Evolutionary conservation across 208 protist genomes (phyloP).

Genomic region (Acanthamoeba sp.): DNA sequence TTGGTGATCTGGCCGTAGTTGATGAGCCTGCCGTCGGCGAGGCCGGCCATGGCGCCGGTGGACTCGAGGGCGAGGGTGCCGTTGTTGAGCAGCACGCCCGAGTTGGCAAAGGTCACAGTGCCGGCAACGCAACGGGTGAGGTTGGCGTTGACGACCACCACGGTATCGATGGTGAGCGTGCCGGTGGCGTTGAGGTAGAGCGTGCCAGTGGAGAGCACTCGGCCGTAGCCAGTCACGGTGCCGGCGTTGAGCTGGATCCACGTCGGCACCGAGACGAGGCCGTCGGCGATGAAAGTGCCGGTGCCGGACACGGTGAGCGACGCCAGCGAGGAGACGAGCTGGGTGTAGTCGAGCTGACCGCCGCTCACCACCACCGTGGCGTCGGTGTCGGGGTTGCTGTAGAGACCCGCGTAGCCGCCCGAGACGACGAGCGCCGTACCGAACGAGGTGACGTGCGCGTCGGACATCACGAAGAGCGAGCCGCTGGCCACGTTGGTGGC

Average conservation of each 20-base stretch:
- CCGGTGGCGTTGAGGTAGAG: constrained; percentile 58
- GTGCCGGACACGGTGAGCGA: constrained; percentile 33
- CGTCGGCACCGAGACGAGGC: constrained; percentile 29
- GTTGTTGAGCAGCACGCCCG: constrained; percentile 46
- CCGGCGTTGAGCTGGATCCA: neutral
- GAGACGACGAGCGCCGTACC: constrained; percentile 3
- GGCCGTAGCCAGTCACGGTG: constrained; percentile 40
- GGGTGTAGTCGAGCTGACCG: constrained; percentile 53
- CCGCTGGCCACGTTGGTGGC: constrained; percentile 37
- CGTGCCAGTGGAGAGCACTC: constrained; percentile 26
- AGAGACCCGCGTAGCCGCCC: constrained; percentile 18
- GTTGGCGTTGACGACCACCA: constrained; percentile 19
- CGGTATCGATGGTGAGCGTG: neutral
- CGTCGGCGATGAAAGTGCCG: constrained; percentile 46
- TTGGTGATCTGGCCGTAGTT: constrained; percentile 65
- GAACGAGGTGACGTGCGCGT: constrained; percentile 48
- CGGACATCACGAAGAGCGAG: constrained; percentile 53
- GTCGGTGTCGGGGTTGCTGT: constrained; percentile 37
- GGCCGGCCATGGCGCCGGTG: neutral
- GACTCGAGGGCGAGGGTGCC: constrained; percentile 32
- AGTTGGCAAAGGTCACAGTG: constrained; percentile 26
- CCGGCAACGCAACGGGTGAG: constrained; percentile 55
- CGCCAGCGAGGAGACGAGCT: constrained; percentile 29
- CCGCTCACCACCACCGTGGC: constrained; percentile 5
- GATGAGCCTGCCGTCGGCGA: neutral